Base-by-base conservation (phyloP, 176 grass and related monocot species). In the Raddia guianensis region DNA sequence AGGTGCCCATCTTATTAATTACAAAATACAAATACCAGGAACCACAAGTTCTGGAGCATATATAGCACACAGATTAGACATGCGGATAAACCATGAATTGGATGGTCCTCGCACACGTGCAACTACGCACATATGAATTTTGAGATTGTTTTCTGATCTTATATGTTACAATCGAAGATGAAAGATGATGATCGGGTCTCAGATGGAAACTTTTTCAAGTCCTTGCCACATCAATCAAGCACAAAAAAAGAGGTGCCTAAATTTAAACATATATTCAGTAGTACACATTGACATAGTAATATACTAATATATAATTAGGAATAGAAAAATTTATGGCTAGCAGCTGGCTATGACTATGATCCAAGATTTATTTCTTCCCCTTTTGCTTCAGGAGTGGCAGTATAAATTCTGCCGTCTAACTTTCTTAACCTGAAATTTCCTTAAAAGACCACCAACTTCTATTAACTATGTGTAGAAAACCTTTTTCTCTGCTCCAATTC, bases 161-260 rank as follows among this genome's bases (percentile, higher is more conserved):
- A 63, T 11, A 66, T 49, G 42, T 47, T 68, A 32, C 34, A 56
- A 11, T 57, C 75, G 32, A 63, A 88, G 78, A 79, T 66, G 2
- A 70, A 77, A 88, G 20, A 82, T 52, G 66, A 63, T 55, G 33
- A 50, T 46, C 18, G 16, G 5, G 61, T 64, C 54, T 42, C 7
- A 0, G 79, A 82, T 70, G 57, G 37, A 1, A 66, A 78, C 12
- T 78, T 85, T 73, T 73, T 68, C 40, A 88, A 68, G 77, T 77
- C 48, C 73, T 81, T 58, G 49, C 34, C 3, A 55, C 66, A 72
- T 19, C 37, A 63, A 72, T 63, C 82, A 85, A 82, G 49, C 63
- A 57, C 61, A 49, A 78, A 72, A 57, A 57, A 77, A 20, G 71
- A 88, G 73, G 82, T 88, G 73, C 3, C 10, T 18, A 76, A 14